Evolutionary conservation across 164 flowering plant species (phyloP), one percentile per base, ranked within the genome.

Genomic region (Euptelea pleiosperma): DNA sequence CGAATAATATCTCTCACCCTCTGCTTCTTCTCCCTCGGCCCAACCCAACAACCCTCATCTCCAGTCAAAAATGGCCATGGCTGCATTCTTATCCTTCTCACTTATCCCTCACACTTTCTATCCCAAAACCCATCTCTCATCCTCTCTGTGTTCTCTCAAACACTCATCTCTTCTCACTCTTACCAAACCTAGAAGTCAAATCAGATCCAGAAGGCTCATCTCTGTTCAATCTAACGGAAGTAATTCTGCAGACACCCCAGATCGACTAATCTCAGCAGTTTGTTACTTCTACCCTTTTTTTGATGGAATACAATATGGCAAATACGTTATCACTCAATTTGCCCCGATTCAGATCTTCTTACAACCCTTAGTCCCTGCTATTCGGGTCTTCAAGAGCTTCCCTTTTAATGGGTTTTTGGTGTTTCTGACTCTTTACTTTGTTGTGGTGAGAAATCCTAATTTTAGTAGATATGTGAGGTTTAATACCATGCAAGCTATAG

Each of bases 401-500:
- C 98, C 98, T 14, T 75, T 93, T 3, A 93, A 93, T 73, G 97
- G 98, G 52, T 76, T 87, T 37, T 57, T 93, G 41, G 82, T 93
- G 6, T 93, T 93, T 59, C 36, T 93, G 36, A 74, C 87, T 1
- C 91, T 93, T 8, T 93, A 89, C 70, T 93, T 93, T 51, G 89
- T 79, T 3, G 90, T 93, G 18, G 98, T 93, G 22, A 73, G 97
- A 56, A 93, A 93, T 60, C 68, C 67, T 9, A 89, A 82, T 31
- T 93, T 93, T 61, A 93, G 97, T 55, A 76, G 85, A 59, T 89
- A 86, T 65, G 98, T 93, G 57, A 86, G 98, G 85, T 93, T 89
- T 68, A 93, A 93, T 37, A 83, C 94, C 1, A 93, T 89, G 98
- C 98, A 93, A 65, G 98, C 94, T 28, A 83, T 93, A 28, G 96